Percentiles rank a stretch among this genome's conserved stretches.
Evolutionary conservation across 2,329 filamentous ascomycete species (phyloP).

Genomic region (Cladosporium oxysporum): DNA sequence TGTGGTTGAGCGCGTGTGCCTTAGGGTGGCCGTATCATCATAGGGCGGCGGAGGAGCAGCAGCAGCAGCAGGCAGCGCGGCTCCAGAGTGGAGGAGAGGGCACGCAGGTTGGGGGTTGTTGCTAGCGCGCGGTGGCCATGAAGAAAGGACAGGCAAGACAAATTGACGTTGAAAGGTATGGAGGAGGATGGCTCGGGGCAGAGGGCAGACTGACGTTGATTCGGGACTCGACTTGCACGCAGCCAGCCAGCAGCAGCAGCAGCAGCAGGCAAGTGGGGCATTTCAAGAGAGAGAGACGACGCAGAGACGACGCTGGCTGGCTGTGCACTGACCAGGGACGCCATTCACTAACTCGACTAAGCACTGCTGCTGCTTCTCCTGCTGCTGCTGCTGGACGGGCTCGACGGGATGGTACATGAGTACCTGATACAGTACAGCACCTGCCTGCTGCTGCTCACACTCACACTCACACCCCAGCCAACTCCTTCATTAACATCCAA

Average conservation of each 20-base stretch:
- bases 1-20: slow-evolving; percentile 18
- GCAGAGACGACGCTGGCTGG: no score
- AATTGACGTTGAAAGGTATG: neutral
- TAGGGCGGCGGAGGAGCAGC: slow-evolving; percentile 5
- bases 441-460: neutral
- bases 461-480: no score
- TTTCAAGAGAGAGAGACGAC: no score
- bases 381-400: neutral
- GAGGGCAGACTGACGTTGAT: neutral
- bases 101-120: neutral
- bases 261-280: neutral
- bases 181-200: neutral
- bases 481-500: no score
- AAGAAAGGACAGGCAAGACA: neutral
- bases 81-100: slow-evolving; percentile 7
- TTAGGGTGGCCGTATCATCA: slow-evolving; percentile 27
- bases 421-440: neutral
- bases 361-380: neutral
- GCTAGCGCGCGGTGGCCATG: neutral
- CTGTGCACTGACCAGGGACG: no score
- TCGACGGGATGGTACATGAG: neutral
- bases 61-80: slow-evolving; percentile 4
- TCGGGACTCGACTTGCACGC: neutral
- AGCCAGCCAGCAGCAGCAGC: neutral
- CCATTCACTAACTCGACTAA: neutral